phyloP scores from a whole-genome alignment of 2,329 filamentous ascomycete species.

The Fusarium multiceps region DNA sequence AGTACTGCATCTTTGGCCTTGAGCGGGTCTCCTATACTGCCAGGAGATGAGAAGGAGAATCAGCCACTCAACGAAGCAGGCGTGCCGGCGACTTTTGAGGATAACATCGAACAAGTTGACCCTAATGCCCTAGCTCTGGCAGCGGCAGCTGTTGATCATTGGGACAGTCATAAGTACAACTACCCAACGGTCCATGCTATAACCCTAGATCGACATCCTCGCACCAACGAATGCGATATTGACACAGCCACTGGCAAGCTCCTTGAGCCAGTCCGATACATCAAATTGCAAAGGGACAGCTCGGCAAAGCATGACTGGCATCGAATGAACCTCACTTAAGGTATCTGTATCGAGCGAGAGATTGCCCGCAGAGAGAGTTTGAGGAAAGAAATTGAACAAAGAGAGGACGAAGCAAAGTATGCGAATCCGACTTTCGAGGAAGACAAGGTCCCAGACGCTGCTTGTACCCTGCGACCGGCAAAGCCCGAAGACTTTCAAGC shows the following conservation, averaged over 20 bases:
- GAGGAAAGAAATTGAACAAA: background rate
- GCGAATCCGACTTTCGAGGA: constrained; percentile 18
- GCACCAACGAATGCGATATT: constrained; percentile 48
- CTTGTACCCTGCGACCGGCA: constrained; percentile 58
- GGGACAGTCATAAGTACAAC: background rate
- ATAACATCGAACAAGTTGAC: background rate
- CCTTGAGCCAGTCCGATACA: constrained; percentile 49
- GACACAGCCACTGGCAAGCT: constrained; percentile 53
- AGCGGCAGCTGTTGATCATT: background rate
- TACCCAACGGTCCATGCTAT: constrained; percentile 5
- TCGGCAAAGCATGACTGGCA: constrained; percentile 44
- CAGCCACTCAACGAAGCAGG: background rate
- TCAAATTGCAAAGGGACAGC: constrained; percentile 43
- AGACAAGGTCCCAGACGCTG: constrained; percentile 42
- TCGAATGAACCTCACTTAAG: constrained; percentile 45
- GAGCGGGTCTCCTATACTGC: constrained; percentile 10
- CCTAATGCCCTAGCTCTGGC: background rate
- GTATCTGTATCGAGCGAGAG: constrained; percentile 43
- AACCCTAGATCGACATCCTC: background rate
- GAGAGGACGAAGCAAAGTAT: constrained; percentile 7
- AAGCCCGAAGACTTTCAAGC: constrained; percentile 51
- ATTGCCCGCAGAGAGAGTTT: constrained; percentile 33
- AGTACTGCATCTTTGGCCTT: constrained; percentile 21
- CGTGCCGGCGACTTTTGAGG: background rate
- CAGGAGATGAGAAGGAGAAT: background rate